Evolutionary conservation across 208 protist species (phyloP).

Genomic region (Trypanosoma theileri): DNA sequence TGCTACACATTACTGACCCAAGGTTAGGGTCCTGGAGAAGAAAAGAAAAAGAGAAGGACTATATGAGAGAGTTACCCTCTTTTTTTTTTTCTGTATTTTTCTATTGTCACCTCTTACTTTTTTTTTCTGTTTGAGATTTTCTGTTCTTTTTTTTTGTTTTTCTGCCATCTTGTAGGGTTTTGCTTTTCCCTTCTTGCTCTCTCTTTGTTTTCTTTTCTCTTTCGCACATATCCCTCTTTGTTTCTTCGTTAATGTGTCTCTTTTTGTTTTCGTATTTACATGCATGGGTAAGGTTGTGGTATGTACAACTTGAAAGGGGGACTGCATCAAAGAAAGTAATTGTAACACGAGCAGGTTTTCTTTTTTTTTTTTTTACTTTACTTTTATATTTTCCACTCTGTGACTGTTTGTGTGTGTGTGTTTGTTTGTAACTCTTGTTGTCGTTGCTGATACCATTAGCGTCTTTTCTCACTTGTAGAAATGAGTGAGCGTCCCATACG

Average conservation of each 20-base stretch:
- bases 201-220: background rate
- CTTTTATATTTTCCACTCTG: background rate
- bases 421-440: background rate
- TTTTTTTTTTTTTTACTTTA: background rate
- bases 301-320: too few species aligned
- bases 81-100: constrained; percentile 2
- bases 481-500: too few species aligned
- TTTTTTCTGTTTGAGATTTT: background rate
- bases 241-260: background rate
- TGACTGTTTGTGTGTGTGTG: background rate
- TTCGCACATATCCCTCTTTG: too few species aligned
- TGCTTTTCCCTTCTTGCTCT: background rate
- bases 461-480: too few species aligned
- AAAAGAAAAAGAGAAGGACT: background rate
- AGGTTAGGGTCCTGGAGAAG: background rate
- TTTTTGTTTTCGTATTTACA: background rate
- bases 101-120: background rate
- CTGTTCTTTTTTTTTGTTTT: background rate
- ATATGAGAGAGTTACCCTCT: background rate
- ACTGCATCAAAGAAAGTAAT: too few species aligned
- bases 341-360: background rate
- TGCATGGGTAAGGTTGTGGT: background rate
- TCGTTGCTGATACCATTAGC: background rate
- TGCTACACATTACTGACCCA: background rate
- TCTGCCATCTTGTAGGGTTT: background rate